Evolutionary conservation across 176 grass and related monocot species (phyloP).

Genomic region (Phoenix roebelenii): DNA sequence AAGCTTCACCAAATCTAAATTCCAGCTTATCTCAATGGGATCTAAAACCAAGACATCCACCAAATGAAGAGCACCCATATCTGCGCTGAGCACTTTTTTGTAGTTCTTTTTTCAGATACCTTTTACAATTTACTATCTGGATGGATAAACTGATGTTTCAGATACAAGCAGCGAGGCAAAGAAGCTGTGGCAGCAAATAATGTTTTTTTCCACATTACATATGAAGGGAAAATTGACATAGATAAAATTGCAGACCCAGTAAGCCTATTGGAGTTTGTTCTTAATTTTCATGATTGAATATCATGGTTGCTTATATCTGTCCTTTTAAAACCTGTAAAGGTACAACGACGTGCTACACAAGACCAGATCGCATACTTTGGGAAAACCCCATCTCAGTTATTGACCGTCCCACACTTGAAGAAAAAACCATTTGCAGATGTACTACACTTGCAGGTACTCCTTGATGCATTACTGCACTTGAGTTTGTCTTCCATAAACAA

Average conservation of each 20-base stretch:
- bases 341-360: slow-evolving; percentile 82
- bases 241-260: slow-evolving; percentile 92
- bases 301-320: slow-evolving; percentile 1
- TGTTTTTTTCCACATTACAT: slow-evolving; percentile 98
- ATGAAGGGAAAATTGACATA: slow-evolving; percentile 93
- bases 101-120: background rate
- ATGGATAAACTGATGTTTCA: slow-evolving; percentile 29
- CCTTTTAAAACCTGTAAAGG: slow-evolving; percentile 41
- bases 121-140: background rate
- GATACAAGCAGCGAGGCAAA: slow-evolving; percentile 97
- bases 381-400: slow-evolving; percentile 90
- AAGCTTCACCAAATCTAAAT: no score
- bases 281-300: background rate
- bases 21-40: no score
- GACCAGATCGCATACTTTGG: slow-evolving; percentile 99
- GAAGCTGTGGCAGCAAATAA: slow-evolving; percentile 74
- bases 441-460: slow-evolving; percentile 82
- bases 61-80: no score
- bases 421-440: slow-evolving; percentile 68
- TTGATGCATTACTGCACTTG: slow-evolving; percentile 1
- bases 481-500: no score
- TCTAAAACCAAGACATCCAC: no score
- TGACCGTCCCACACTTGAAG: slow-evolving; percentile 67
- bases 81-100: background rate
- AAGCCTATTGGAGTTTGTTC: slow-evolving; percentile 29